A percentile compares a stretch with the other conserved stretches of the same genome.
Conservation (phyloP, 2,329 filamentous ascomycete genomes). For the Arthrobotrys pseudoclavata region DNA sequence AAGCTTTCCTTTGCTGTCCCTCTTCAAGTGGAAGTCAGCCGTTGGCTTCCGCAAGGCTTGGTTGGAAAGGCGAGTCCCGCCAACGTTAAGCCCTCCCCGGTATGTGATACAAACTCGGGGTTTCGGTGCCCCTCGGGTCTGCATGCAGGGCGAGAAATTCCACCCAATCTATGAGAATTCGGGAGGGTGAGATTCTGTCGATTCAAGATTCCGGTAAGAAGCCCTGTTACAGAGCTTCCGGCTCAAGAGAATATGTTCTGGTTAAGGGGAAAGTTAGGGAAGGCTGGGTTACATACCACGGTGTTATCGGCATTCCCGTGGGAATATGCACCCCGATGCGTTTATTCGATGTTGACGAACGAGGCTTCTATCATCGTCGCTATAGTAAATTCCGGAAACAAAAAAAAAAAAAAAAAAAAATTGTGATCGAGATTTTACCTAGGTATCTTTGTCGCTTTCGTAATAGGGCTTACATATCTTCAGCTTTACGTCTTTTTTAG, state of each 20-base stretch:
- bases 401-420: not conserved
- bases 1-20: not conserved
- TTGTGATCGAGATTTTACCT: slow-evolving; percentile 33
- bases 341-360: slow-evolving; percentile 44
- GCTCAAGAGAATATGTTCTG: not conserved
- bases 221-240: not conserved
- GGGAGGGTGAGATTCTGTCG: not conserved
- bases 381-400: not conserved
- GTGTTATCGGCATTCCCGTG: slow-evolving; percentile 42
- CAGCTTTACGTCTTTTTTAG: slow-evolving; percentile 14
- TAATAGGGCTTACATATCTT: slow-evolving; percentile 6
- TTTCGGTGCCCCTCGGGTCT: slow-evolving; percentile 5
- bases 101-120: slow-evolving; percentile 17
- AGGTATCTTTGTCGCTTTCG: slow-evolving; percentile 7
- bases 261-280: not conserved
- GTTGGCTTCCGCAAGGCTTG: slow-evolving; percentile 40
- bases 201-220: not conserved
- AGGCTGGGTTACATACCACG: slow-evolving; percentile 4
- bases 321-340: slow-evolving; percentile 35
- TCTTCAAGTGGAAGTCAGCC: not conserved
- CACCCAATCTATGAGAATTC: slow-evolving; percentile 5
- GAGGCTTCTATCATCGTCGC: not conserved
- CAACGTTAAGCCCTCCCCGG: slow-evolving; percentile 9
- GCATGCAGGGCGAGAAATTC: not conserved
- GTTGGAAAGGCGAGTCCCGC: slow-evolving; percentile 28